Conservation (phyloP, 2,329 filamentous ascomycete genomes). For the Talaromyces sp. region DNA sequence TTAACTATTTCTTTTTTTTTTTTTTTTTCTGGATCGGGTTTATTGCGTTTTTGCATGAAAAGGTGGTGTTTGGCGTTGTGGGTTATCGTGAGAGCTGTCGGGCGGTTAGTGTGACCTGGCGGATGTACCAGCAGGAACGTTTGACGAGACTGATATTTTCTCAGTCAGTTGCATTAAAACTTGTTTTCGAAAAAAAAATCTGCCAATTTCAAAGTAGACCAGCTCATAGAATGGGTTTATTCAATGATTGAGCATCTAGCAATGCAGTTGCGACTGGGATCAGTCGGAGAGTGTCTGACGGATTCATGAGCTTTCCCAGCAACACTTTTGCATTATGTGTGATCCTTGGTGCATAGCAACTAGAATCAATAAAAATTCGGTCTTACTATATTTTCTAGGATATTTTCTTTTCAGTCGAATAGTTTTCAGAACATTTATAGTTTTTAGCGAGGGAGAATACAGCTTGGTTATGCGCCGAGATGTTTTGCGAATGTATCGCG, state of each 20-base stretch:
- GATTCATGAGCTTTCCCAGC: neutral
- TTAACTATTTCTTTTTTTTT: too few relatives aligned
- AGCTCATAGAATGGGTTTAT: neutral
- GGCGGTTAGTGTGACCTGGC: neutral
- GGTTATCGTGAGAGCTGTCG: neutral
- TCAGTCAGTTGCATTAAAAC: neutral
- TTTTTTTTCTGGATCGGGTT: too few relatives aligned
- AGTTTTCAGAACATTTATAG: too few relatives aligned
- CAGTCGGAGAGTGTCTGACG: neutral
- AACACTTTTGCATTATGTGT: neutral
- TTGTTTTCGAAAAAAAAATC: neutral
- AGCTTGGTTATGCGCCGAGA: neutral
- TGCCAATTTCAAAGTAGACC: neutral
- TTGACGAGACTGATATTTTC: neutral
- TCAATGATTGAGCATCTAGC: too few relatives aligned
- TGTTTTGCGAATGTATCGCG: neutral
- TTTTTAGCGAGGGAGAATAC: neutral
- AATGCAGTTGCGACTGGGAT: neutral
- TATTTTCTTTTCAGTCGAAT: neutral
- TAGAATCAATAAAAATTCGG: neutral
- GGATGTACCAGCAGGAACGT: neutral
- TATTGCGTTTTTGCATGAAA: neutral
- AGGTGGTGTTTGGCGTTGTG: neutral
- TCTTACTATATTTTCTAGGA: neutral
- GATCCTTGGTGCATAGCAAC: neutral